Evolutionary conservation across 176 grass and related monocot species (phyloP).

Genomic region (Musa itinerans): DNA sequence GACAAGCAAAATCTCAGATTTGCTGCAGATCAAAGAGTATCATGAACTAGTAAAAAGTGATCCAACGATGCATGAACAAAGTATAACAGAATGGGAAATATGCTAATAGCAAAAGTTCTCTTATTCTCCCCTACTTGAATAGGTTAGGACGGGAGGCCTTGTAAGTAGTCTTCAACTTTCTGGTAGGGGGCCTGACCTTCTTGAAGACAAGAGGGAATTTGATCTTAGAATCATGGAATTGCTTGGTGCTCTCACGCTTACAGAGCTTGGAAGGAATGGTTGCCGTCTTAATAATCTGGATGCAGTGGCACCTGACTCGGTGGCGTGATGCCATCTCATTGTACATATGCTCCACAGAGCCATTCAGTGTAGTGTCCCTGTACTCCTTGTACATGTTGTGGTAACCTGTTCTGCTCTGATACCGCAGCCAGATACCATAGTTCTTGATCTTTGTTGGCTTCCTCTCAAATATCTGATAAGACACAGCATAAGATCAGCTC

Average conservation of each 20-base stretch:
- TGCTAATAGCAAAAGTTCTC: no score
- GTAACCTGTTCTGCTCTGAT: conserved; percentile 10
- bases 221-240: conserved; percentile 11
- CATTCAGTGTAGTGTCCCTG: conserved; percentile 7
- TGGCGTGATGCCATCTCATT: conserved; percentile 12
- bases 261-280: conserved; percentile 11
- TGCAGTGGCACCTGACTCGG: not conserved
- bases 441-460: conserved; percentile 9
- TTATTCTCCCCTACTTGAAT: not conserved
- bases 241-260: conserved; percentile 13
- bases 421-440: conserved; percentile 7
- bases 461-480: conserved; percentile 10
- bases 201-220: conserved; percentile 7
- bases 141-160: conserved; percentile 7
- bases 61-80: no score
- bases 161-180: conserved; percentile 6
- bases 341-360: conserved; percentile 3
- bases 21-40: no score
- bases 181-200: conserved; percentile 2
- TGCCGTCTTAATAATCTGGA: conserved; percentile 9
- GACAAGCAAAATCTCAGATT: no score
- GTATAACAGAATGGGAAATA: no score
- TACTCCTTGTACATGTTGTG: conserved; percentile 19
- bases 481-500: not conserved
- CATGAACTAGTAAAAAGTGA: no score